Evolutionary conservation across 192 early-diverging fungal species (phyloP), one percentile per base, ranked within the genome.

Genomic region (Geranomyces michiganensis): DNA sequence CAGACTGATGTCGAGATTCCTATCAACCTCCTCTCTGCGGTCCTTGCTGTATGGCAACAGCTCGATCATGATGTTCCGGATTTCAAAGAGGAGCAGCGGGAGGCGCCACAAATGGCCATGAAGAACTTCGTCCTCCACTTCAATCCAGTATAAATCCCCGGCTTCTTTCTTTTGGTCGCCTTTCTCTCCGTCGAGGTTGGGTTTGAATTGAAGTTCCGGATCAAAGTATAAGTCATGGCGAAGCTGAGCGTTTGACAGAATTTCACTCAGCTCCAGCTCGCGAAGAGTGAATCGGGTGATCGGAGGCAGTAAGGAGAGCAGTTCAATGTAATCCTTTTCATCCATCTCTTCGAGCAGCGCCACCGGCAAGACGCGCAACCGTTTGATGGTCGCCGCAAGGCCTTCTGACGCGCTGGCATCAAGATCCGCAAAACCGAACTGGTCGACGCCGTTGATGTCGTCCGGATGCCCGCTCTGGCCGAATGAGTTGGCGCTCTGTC

Each of bases 171-270:
- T 92, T 27, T 77, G 60, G 55, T 85, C 76, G 21, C 89, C 92
- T 8, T 85, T 77, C 47, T 87, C 85, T 32, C 93, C 92, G 61
- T 91, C 89, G 21, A 87, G 81, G 78, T 93, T 93, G 49, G 92
- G 93, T 12, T 93, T 89, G 83, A 96, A 96, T 75, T 92, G 88
- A 26, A 96, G 85, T 71, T 93, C 88, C 3, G 92, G 89, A 74
- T 96, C 93, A 76, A 96, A 93, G 32, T 91, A 81, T 56, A 96
- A 83, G 74, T 96, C 94, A 70, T 96, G 94, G 9, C 94, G 88
- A 12, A 96, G 84, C 56, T 93, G 92, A 33, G 90, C 79, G 72
- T 92, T 94, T 55, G 88, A 84, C 71, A 96, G 82, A 36, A 96
- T 93, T 82, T 91, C 90, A 53, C 88, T 78, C 62, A 95, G 80